Evolutionary conservation across 495 filamentous ascomycete genomes (phyloP), one percentile per base, ranked within the genome.

Genomic region (Daldinia bambusicola): DNA sequence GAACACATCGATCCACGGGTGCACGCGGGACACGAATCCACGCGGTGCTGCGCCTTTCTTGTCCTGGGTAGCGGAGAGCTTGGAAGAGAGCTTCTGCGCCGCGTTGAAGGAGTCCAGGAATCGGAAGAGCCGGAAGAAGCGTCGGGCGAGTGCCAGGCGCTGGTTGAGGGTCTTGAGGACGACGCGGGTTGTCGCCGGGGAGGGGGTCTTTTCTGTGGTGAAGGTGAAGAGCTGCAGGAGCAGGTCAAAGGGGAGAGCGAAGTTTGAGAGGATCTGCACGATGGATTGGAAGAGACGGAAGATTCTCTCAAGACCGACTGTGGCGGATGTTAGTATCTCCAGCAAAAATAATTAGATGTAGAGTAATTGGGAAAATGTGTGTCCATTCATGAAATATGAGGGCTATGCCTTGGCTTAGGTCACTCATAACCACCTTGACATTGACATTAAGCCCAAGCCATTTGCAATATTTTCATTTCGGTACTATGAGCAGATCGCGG

Each of bases 71-170:
- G 53, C 16, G 12, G 66, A 40, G 5, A 73, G n/a, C 20, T 64
- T 50, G 0, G 38, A 4, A 38, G 69, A 79, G 7, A 78, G 58
- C 16, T 65, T 66, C 66, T 79, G 83, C 1, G 86, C 87, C 5
- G 79, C 77, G 38, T 79, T 55, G 70, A 92, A 90, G n/a, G 78
- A 80, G 12, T 88, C 88, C 4, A 91, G 78, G 75, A 89, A 90
- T 36, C 86, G 84, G 69, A 90, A 90, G 62, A 89, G 79, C 26
- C 89, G 84, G 75, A 92, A 83, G 77, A 81, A 89, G 7, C 88
- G 82, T 26, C 89, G 78, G 9, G 82, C 85, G 75, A 81, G 64
- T 2, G 66, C 71, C 14, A 84, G 59, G 38, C 76, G 77, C 43
- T 68, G 57, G 66, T 76, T 75, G 1, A 82, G 66, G 7, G 53